These are phyloP conservation scores for Diversispora epigaea DNA, from an alignment of 192 early-diverging fungal genomes.

Conservation along the genomic window DNA sequence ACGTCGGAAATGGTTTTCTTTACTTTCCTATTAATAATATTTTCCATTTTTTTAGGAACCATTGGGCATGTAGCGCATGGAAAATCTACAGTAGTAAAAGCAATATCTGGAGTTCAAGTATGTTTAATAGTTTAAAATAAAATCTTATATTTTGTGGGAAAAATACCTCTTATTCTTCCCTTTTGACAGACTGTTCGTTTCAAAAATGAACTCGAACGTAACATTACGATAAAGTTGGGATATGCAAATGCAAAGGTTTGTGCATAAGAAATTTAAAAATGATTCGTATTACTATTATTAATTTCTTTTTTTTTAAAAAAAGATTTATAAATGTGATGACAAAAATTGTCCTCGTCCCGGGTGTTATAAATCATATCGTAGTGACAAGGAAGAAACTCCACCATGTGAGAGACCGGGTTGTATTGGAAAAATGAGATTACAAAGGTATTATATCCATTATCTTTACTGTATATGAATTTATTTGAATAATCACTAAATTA, in stretches of 20 bases:
- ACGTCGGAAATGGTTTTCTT: neutral
- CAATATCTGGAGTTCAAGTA: slow-evolving; percentile 93
- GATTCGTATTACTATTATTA: neutral
- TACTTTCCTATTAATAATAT: neutral
- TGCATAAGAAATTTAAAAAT: neutral
- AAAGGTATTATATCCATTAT: slow-evolving; percentile 49
- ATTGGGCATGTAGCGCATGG: slow-evolving; percentile 99
- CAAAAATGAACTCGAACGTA: slow-evolving; percentile 96
- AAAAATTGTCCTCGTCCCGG: slow-evolving; percentile 91
- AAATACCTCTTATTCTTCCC: neutral
- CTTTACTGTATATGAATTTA: neutral
- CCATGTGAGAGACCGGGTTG: slow-evolving; percentile 87
- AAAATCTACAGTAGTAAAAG: slow-evolving; percentile 98
- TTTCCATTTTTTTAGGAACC: slow-evolving; percentile 64
- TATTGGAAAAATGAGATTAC: slow-evolving; percentile 79
- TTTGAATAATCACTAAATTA: neutral
- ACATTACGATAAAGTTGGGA: slow-evolving; percentile 99
- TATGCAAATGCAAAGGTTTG: slow-evolving; percentile 96
- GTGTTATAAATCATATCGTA: slow-evolving; percentile 88
- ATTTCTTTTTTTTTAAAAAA: neutral
- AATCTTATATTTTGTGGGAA: neutral
- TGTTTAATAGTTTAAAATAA: neutral
- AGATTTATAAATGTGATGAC: slow-evolving; percentile 98
- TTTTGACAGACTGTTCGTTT: slow-evolving; percentile 82
- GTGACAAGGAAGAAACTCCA: slow-evolving; percentile 81